Percentiles rank a stretch among this genome's conserved stretches.
Conservation (phyloP, 2,329 filamentous ascomycete genomes). For the Penicillium sp. region DNA sequence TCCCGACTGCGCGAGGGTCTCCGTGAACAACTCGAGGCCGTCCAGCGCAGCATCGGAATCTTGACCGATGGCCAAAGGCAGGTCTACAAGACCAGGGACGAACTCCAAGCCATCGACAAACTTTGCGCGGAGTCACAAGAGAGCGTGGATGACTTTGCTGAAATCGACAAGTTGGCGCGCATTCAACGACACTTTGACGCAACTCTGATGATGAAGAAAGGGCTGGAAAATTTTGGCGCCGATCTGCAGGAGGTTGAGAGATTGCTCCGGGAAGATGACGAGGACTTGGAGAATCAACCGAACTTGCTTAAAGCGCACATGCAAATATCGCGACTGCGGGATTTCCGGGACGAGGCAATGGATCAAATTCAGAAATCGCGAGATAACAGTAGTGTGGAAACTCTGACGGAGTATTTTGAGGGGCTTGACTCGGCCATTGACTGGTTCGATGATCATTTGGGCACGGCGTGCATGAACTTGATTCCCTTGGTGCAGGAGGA, state of each 20-base stretch:
- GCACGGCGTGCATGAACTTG: slow-evolving; percentile 78
- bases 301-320: slow-evolving; percentile 87
- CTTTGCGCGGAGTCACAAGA: slow-evolving; percentile 95
- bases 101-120: slow-evolving; percentile 98
- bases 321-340: slow-evolving; percentile 82
- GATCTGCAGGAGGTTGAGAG: slow-evolving; percentile 68
- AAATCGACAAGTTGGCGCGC: slow-evolving; percentile 55
- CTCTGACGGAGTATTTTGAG: slow-evolving; percentile 83
- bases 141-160: slow-evolving; percentile 96
- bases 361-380: slow-evolving; percentile 81
- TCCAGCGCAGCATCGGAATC: slow-evolving; percentile 84
- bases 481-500: slow-evolving; percentile 80
- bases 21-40: slow-evolving; percentile 87
- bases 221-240: slow-evolving; percentile 79
- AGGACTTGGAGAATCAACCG: slow-evolving; percentile 81
- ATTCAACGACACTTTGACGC: slow-evolving; percentile 88
- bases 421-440: slow-evolving; percentile 80
- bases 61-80: slow-evolving; percentile 86
- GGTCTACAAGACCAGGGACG: slow-evolving; percentile 88
- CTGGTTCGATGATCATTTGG: slow-evolving; percentile 94
- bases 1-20: slow-evolving; percentile 81
- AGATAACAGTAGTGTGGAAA: slow-evolving; percentile 68
- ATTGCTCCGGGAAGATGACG: slow-evolving; percentile 76
- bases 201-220: slow-evolving; percentile 86
- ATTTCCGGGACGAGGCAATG: slow-evolving; percentile 93